A percentile compares a stretch with the other conserved stretches of the same genome.
phyloP scores from a whole-genome alignment of 2,329 filamentous ascomycete species.

The Penicillium expansum region DNA sequence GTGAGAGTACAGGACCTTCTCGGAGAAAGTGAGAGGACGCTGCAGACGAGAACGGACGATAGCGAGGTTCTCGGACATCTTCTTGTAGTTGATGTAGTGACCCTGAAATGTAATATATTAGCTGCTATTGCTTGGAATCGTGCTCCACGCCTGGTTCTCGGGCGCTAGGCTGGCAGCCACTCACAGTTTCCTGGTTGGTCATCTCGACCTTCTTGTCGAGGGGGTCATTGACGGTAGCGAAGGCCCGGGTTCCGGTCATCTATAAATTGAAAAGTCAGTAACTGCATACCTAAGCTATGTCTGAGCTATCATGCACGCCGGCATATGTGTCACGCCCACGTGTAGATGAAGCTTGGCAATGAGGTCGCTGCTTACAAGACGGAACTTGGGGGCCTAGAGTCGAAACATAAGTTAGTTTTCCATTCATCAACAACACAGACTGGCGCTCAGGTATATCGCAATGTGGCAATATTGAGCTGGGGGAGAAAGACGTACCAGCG shows the following conservation, averaged over 20 bases:
- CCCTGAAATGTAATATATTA: constrained; percentile 44
- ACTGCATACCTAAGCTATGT: constrained; percentile 9
- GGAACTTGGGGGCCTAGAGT: constrained; percentile 45
- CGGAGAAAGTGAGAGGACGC: constrained; percentile 87
- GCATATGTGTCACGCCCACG: neutral
- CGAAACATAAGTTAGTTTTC: constrained; percentile 23
- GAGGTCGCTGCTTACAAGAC: constrained; percentile 40
- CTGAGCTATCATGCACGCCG: neutral
- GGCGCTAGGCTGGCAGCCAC: constrained; percentile 22
- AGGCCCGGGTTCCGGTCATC: constrained; percentile 62
- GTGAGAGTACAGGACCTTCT: constrained; percentile 99
- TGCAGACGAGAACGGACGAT: constrained; percentile 88
- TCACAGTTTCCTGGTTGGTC: constrained; percentile 85
- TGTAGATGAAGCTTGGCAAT: constrained; percentile 1
- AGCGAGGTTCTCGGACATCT: constrained; percentile 96
- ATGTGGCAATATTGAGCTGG: neutral
- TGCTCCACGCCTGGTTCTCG: constrained; percentile 5
- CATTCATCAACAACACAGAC: constrained; percentile 4
- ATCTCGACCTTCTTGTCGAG: constrained; percentile 96
- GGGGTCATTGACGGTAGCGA: constrained; percentile 82
- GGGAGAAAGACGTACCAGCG: constrained; percentile 42
- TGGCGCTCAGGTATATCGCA: neutral
- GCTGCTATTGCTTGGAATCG: constrained; percentile 16
- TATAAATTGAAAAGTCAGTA: constrained; percentile 45
- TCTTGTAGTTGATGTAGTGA: constrained; percentile 98